Evolutionary conservation across 257 asterid species (phyloP).

Genomic region (Solanum chiquidenum): DNA sequence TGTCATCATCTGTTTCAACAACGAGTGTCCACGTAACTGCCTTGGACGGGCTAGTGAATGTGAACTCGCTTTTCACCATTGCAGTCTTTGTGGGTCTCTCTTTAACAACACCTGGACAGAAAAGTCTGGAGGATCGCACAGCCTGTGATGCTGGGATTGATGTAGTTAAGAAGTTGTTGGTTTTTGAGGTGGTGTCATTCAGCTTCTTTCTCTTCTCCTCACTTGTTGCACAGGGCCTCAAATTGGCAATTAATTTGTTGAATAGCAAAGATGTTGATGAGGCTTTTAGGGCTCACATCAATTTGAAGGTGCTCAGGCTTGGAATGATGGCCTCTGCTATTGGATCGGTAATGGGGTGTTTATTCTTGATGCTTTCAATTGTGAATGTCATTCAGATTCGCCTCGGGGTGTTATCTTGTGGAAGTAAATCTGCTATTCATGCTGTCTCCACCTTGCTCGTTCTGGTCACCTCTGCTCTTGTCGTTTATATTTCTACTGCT

Average conservation of each 20-base stretch:
- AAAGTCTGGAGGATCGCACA: conserved; percentile 58
- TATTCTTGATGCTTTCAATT: conserved; percentile 88
- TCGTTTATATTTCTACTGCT: conserved; percentile 75
- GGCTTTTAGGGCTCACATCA: conserved; percentile 67
- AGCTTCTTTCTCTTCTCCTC: conserved; percentile 94
- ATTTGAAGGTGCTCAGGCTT: conserved; percentile 51
- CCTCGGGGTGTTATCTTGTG: conserved; percentile 79
- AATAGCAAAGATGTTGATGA: conserved; percentile 87
- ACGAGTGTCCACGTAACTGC: conserved; percentile 93
- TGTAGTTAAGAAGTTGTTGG: conserved; percentile 60
- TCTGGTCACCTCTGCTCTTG: conserved; percentile 63
- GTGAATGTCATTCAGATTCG: conserved; percentile 72
- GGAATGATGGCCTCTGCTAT: conserved; percentile 88
- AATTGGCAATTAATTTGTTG: conserved; percentile 70
- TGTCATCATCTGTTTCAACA: conserved; percentile 19
- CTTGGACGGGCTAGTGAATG: conserved; percentile 83
- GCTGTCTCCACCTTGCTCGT: conserved; percentile 49
- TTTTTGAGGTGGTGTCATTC: conserved; percentile 82
- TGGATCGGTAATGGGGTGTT: conserved; percentile 90
- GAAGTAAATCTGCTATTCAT: conserved; percentile 58
- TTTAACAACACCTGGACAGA: conserved; percentile 65
- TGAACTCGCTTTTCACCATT: conserved; percentile 82
- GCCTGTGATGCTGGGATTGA: conserved; percentile 81
- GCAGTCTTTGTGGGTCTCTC: conserved; percentile 90
- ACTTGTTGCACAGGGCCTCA: conserved; percentile 85